Conservation (phyloP, 495 filamentous ascomycete genomes). For the Penicilliopsis zonata region DNA sequence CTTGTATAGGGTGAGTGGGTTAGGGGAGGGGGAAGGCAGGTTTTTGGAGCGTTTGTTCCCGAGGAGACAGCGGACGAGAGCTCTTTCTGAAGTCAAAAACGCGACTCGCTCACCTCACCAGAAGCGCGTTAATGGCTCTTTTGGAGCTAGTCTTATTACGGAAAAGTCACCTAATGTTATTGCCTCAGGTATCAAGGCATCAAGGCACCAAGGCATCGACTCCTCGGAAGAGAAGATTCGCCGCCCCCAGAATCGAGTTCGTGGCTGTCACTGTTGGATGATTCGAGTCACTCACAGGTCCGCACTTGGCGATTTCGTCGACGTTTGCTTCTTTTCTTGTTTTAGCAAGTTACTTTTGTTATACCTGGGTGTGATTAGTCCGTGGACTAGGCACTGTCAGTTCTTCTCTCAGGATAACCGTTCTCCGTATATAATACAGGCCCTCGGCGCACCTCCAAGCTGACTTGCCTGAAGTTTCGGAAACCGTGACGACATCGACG, state of each 20-base stretch:
- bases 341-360: not conserved
- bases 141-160: conserved; percentile 2
- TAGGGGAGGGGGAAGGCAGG: not conserved
- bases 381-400: no score
- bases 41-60: no score
- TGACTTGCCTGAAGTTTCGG: not conserved
- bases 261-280: not conserved
- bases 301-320: not conserved
- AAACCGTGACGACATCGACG: not conserved
- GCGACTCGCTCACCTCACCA: not conserved
- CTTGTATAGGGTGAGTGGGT: not conserved
- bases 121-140: conserved; percentile 6
- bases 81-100: not conserved
- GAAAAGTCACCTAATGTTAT: not conserved
- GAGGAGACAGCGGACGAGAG: not conserved
- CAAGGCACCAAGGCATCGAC: not conserved
- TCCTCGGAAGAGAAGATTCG: not conserved
- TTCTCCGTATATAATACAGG: not conserved
- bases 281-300: not conserved
- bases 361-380: no score
- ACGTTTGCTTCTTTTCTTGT: not conserved
- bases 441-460: not conserved
- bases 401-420: no score
- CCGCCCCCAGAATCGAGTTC: not conserved
- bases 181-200: not conserved